Conservation (phyloP, 2,329 filamentous ascomycete genomes). For the Coccinonectria pachysandricola region DNA sequence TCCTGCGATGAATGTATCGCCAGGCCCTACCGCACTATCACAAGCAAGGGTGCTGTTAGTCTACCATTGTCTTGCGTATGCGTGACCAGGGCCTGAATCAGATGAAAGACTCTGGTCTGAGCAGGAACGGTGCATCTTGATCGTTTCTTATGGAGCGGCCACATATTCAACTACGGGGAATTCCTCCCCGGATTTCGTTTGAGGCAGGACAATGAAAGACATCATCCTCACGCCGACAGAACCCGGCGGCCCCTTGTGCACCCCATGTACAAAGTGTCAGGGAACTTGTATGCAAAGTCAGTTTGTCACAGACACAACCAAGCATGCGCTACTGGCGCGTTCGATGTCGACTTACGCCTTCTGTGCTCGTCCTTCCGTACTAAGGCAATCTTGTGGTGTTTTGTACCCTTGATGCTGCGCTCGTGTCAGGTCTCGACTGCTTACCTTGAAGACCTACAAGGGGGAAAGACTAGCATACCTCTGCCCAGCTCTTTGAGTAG, state of each 20-base stretch:
- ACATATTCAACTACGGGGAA: constrained; percentile 52
- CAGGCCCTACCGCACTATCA: constrained; percentile 61
- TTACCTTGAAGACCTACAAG: too few relatives aligned
- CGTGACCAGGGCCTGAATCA: too few relatives aligned
- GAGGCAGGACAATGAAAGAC: constrained; percentile 31
- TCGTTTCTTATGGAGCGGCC: too few relatives aligned
- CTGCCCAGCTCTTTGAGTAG: constrained; percentile 61
- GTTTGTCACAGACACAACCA: too few relatives aligned
- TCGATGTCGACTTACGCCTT: too few relatives aligned
- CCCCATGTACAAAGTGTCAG: constrained; percentile 52
- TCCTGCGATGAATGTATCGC: constrained; percentile 66
- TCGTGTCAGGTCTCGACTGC: constrained; percentile 3
- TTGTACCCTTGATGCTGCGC: constrained; percentile 28
- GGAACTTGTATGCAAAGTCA: too few relatives aligned
- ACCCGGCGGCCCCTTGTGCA: constrained; percentile 32
- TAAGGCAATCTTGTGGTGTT: constrained; percentile 42
- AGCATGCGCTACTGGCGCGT: too few relatives aligned
- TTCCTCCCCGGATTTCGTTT: constrained; percentile 22
- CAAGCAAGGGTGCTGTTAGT: too few relatives aligned
- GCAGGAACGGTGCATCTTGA: too few relatives aligned
- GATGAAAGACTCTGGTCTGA: too few relatives aligned
- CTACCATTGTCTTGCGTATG: too few relatives aligned
- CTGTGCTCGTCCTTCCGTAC: constrained; percentile 22
- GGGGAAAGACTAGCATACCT: constrained; percentile 38
- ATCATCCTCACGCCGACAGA: constrained; percentile 21